Base-by-base conservation (phyloP, 306 rosid genomes). In the Sicyos baderoa region DNA sequence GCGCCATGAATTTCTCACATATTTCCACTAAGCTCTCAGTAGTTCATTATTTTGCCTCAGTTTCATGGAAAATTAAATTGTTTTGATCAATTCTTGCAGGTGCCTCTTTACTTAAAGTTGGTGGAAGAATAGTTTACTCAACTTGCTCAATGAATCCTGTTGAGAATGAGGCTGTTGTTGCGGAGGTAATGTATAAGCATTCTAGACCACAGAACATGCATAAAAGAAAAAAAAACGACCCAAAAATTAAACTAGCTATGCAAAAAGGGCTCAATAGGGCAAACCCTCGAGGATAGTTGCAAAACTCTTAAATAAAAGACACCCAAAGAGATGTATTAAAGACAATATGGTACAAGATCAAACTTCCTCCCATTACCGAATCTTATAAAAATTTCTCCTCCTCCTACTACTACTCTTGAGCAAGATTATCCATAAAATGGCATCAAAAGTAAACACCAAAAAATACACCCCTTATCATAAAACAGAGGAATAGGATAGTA, bases 141-240 rank as follows among this genome's bases (percentile, higher is more conserved):
- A 94, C 99, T 5, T 94, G 99, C 82, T 90, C 99, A 47, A 90
- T 90, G 97, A 94, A 94, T 82, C 99, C 99, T 47, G 81, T 94
- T 73, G 99, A 94, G 83, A 90, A 94, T 76, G 99, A 94, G 76
- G 99, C 99, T 32, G 99, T 94, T 75, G 82, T 94, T 81, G 88
- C 92, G 53, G 99, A 94, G 99, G 99, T 94, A 80, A 68, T 29
- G 60, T 59, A 59, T 29, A 59, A 3, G 47, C 66, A 16, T 59
- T 59, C 22, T 59, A 22, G 13, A 59, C 66, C 18, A 7, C 16
- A 16, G 45, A 14, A 13, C 65, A 7, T 16, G 9, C 19, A 58
- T 6, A 55, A 22, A 13, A 32, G 6, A 22, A 56, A 10, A 56
- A 10, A 10, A 54, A 21, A 0, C 23, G 11, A 0, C 6, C 25